A percentile compares a stretch with the other conserved stretches of the same genome.
Evolutionary conservation across 192 early-diverging fungal species (phyloP).

Genomic region (Mortierella antarctica): DNA sequence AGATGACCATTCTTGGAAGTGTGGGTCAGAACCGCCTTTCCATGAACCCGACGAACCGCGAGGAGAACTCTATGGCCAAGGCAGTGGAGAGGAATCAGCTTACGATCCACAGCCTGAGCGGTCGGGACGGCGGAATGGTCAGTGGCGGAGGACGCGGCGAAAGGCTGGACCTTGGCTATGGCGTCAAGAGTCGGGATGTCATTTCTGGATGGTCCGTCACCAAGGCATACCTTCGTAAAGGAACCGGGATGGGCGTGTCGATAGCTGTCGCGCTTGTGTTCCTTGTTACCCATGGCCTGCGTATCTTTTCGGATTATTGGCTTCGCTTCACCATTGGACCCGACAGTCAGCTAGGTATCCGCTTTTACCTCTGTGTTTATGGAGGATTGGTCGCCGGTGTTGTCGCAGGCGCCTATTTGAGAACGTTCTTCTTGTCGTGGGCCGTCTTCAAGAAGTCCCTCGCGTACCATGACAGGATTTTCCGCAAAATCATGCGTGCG

Average conservation of each 20-base stretch:
- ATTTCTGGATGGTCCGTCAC: conserved; percentile 43
- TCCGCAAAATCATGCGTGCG: conserved; percentile 72
- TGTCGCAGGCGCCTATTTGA: conserved; percentile 62
- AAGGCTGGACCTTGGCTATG: conserved; percentile 43
- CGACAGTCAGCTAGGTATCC: conserved; percentile 38
- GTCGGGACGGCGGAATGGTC: conserved; percentile 54
- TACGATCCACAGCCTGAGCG: conserved; percentile 73
- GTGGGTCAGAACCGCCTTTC: conserved; percentile 52
- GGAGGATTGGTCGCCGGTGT: conserved; percentile 62
- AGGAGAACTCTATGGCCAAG: conserved; percentile 64
- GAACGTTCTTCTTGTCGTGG: conserved; percentile 65
- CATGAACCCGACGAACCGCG: conserved; percentile 45
- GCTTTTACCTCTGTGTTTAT: conserved; percentile 66
- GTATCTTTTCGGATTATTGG: conserved; percentile 68
- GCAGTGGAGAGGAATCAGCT: conserved; percentile 81
- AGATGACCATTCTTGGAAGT: conserved; percentile 66
- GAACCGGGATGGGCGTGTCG: conserved; percentile 61
- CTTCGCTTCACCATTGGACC: conserved; percentile 45
- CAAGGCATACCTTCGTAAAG: conserved; percentile 53
- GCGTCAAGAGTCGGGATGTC: conserved; percentile 45
- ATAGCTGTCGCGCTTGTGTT: conserved; percentile 63
- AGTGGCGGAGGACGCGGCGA: conserved; percentile 52
- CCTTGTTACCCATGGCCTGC: conserved; percentile 69
- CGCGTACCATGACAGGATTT: conserved; percentile 65
- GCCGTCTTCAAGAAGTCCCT: conserved; percentile 62